phyloP scores from a whole-genome alignment of 805 yeast species.

The Lachancea waltii region DNA sequence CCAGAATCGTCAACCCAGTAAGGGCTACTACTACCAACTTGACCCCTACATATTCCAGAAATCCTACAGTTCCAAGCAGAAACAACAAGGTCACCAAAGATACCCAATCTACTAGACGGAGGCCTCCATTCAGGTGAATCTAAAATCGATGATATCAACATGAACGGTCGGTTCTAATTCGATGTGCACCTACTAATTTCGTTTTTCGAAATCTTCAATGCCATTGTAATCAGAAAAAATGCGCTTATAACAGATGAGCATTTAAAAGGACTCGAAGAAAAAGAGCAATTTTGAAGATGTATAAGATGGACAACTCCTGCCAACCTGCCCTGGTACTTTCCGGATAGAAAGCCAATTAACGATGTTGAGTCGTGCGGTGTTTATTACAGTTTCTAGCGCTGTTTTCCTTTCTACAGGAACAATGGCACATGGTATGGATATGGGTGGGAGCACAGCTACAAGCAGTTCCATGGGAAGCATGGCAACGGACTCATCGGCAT shows the following conservation, averaged over 20 bases:
- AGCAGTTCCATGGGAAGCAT: slow-evolving; percentile 10
- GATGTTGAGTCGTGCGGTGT: no score
- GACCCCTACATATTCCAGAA: not conserved
- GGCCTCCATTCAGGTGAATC: slow-evolving; percentile 25
- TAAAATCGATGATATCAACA: no score
- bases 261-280: not conserved
- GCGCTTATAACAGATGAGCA: not conserved
- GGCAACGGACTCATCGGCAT: slow-evolving; percentile 14
- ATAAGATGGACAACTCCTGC: no score
- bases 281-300: not conserved
- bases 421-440: not conserved
- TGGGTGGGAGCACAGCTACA: slow-evolving; percentile 9
- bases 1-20: slow-evolving; percentile 6
- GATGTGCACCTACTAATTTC: not conserved
- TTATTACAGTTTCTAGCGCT: no score
- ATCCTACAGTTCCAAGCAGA: not conserved
- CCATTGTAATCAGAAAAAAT: not conserved
- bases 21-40: not conserved
- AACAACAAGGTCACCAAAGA: not conserved
- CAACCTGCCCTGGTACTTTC: no score
- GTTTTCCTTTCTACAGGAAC: slow-evolving; percentile 1
- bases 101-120: slow-evolving; percentile 1
- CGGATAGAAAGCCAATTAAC: no score
- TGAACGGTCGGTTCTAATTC: no score
- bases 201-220: not conserved